Percentiles rank a stretch among this genome's conserved stretches.
Conservation (phyloP, 306 rosid genomes). For the Fragaria nilgerrensis region DNA sequence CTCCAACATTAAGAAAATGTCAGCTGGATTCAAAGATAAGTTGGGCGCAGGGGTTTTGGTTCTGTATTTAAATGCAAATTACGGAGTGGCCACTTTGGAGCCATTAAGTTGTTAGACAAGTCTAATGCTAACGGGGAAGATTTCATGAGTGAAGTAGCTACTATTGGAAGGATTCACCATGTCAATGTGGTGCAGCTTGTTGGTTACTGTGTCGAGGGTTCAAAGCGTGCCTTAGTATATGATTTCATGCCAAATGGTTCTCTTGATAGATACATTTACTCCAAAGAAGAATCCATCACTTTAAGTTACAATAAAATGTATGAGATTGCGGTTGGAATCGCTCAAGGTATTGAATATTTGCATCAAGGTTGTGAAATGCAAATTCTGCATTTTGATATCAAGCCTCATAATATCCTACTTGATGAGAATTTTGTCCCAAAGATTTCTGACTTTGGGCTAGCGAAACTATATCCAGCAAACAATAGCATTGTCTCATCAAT, state of each 20-base stretch:
- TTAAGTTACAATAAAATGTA: not conserved
- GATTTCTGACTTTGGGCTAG: slow-evolving; percentile 9
- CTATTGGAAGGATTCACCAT: not conserved
- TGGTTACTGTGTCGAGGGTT: not conserved
- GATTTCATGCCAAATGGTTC: not conserved
- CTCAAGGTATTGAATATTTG: not conserved
- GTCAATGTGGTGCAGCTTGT: not conserved
- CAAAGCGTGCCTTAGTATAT: not conserved
- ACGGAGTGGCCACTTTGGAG: too few relatives aligned
- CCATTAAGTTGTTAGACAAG: too few relatives aligned
- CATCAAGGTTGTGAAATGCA: slow-evolving; percentile 8
- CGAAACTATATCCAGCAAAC: not conserved
- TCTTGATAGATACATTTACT: not conserved
- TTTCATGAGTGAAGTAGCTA: not conserved
- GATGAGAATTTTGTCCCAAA: not conserved
- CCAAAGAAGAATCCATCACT: not conserved
- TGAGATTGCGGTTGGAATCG: not conserved
- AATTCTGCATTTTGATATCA: slow-evolving; percentile 7
- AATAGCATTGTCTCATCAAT: not conserved
- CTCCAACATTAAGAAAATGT: too few relatives aligned
- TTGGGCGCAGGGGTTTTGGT: too few relatives aligned
- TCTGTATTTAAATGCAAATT: too few relatives aligned
- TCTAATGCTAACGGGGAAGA: too few relatives aligned
- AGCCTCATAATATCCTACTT: not conserved
- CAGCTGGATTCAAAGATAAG: too few relatives aligned